A percentile compares a stretch with the other conserved stretches of the same genome.
These are phyloP conservation scores for Naganishia antarctica DNA, from an alignment of 768 basidiomycete species.

Conservation along the genomic window DNA sequence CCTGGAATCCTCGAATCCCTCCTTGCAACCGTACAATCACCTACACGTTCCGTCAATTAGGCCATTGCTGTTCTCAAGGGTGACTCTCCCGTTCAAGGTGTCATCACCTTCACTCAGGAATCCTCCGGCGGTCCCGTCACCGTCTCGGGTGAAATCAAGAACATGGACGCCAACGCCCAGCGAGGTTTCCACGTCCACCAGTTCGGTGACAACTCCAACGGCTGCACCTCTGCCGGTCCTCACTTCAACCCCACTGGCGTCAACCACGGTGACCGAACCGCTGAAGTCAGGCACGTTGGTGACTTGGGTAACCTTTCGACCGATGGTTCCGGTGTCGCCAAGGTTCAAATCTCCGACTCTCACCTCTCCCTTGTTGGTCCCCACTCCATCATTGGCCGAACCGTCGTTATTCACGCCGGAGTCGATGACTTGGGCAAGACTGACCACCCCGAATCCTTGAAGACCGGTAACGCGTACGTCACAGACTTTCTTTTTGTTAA, in stretches of 20 bases:
- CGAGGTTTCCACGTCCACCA: conserved; percentile 76
- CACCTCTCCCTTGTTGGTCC: conserved; percentile 65
- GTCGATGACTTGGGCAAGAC: conserved; percentile 75
- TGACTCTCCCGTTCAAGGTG: conserved; percentile 60
- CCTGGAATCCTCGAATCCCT: background rate
- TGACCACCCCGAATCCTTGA: conserved; percentile 62
- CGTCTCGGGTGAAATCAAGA: conserved; percentile 60
- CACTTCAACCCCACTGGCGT: conserved; percentile 71
- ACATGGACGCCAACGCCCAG: conserved; percentile 58
- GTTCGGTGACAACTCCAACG: conserved; percentile 60
- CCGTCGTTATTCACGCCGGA: conserved; percentile 71
- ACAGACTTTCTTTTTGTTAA: background rate
- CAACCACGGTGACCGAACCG: conserved; percentile 62
- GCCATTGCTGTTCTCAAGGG: conserved; percentile 63
- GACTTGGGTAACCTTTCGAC: conserved; percentile 64
- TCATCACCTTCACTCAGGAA: conserved; percentile 62
- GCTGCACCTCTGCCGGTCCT: conserved; percentile 58
- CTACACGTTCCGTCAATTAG: conserved; percentile 43
- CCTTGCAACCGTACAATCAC: background rate
- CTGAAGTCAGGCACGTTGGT: conserved; percentile 60
- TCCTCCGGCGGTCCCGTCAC: conserved; percentile 56
- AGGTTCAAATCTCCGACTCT: conserved; percentile 59
- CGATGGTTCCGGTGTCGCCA: conserved; percentile 59
- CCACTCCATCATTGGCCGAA: conserved; percentile 65
- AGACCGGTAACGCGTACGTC: conserved; percentile 65